A percentile compares a stretch with the other conserved stretches of the same genome.
Conservation (phyloP, 2,329 filamentous ascomycete species). For the Penicillium thymicola region DNA sequence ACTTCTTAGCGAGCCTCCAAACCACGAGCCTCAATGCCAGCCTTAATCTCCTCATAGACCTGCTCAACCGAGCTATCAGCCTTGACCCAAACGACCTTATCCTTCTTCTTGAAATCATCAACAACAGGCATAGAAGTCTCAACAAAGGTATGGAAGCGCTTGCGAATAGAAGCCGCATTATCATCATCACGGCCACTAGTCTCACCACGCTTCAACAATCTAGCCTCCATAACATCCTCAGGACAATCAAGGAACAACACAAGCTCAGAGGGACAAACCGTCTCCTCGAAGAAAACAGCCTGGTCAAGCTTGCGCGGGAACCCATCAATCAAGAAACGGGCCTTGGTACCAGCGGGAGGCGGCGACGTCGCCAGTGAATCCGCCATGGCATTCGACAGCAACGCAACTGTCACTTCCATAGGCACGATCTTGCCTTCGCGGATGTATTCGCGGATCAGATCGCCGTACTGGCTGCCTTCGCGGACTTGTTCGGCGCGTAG, state of each 20-base stretch:
- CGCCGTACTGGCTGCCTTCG: conserved; percentile 79
- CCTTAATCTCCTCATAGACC: conserved; percentile 56
- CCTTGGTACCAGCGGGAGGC: conserved; percentile 45
- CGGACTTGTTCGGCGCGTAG: conserved; percentile 91
- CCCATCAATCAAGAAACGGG: conserved; percentile 73
- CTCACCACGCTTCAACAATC: conserved; percentile 84
- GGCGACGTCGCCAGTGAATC: conserved; percentile 56
- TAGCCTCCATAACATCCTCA: conserved; percentile 79
- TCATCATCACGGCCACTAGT: conserved; percentile 89
- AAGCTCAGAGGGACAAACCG: conserved; percentile 77
- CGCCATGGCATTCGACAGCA: conserved; percentile 91
- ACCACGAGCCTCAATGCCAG: conserved; percentile 46
- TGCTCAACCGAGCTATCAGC: conserved; percentile 66
- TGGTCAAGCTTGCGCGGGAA: conserved; percentile 98
- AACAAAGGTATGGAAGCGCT: conserved; percentile 90
- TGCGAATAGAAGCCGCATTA: conserved; percentile 92
- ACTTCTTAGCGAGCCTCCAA: conserved; percentile 24
- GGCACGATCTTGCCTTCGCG: conserved; percentile 93
- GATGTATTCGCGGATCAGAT: conserved; percentile 91
- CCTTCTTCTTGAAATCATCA: conserved; percentile 72
- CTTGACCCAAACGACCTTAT: conserved; percentile 74
- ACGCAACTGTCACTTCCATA: conserved; percentile 94
- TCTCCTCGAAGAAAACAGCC: conserved; percentile 86
- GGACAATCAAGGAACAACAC: conserved; percentile 94
- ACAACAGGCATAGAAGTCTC: conserved; percentile 98